Evolutionary conservation across 192 early-diverging fungal genomes (phyloP).

Genomic region (Coemansia sp.): DNA sequence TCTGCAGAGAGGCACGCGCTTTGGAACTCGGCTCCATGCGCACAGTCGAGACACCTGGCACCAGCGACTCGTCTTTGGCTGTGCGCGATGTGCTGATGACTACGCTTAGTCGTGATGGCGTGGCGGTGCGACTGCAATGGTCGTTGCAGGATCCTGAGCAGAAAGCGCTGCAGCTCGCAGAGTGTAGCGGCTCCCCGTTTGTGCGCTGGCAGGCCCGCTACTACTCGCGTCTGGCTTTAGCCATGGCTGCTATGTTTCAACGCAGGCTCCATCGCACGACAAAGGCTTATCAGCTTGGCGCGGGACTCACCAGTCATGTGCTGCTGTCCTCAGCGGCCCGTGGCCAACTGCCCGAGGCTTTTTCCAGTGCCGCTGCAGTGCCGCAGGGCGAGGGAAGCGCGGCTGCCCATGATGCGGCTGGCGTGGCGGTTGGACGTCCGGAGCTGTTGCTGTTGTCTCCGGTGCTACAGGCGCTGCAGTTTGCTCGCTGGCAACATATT

Average conservation of each 20-base stretch:
- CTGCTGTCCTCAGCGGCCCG: background rate
- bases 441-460: conserved; percentile 40
- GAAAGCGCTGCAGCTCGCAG: background rate
- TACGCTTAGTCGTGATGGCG: conserved; percentile 37
- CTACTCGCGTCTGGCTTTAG: conserved; percentile 28
- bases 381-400: background rate
- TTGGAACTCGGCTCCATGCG: conserved; percentile 46
- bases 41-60: background rate
- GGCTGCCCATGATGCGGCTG: background rate
- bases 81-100: conserved; percentile 29
- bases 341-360: conserved; percentile 22
- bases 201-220: conserved; percentile 32
- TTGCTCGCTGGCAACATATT: conserved; percentile 48
- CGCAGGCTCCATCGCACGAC: conserved; percentile 26
- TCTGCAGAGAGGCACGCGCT: conserved; percentile 44
- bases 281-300: conserved; percentile 23
- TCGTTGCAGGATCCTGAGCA: conserved; percentile 9
- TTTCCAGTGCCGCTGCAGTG: conserved; percentile 4
- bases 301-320: conserved; percentile 8
- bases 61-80: background rate
- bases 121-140: conserved; percentile 43
- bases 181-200: conserved; percentile 4
- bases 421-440: conserved; percentile 16
- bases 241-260: conserved; percentile 36
- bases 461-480: conserved; percentile 41